phyloP scores from a whole-genome alignment of 2,329 filamentous ascomycete genomes.

The Cordyceps farinosa region DNA sequence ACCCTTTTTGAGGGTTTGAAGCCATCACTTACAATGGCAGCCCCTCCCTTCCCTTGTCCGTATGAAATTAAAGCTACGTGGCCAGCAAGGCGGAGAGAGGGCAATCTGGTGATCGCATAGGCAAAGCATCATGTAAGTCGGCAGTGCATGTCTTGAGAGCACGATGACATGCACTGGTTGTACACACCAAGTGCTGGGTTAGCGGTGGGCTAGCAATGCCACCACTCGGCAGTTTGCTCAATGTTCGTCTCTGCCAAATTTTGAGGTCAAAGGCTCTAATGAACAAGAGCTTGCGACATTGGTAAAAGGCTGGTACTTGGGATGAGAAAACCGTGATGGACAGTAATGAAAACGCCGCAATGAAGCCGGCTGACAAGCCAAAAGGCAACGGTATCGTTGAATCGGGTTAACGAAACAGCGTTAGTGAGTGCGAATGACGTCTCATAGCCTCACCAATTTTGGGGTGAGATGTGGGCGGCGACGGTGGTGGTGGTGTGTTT shows the following conservation, averaged over 20 bases:
- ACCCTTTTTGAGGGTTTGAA: background rate
- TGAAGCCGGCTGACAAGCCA: background rate
- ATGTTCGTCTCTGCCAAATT: background rate
- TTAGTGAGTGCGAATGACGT: slow-evolving; percentile 6
- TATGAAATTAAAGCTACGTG: background rate
- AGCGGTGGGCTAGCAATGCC: background rate
- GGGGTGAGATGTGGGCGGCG: too few species aligned
- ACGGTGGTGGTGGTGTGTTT: background rate
- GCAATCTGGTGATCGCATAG: background rate
- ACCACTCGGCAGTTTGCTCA: background rate
- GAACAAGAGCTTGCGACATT: background rate
- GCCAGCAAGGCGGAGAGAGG: background rate
- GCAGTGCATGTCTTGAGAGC: background rate
- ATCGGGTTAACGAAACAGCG: background rate
- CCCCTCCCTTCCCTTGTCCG: background rate
- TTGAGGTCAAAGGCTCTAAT: background rate
- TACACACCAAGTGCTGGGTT: background rate
- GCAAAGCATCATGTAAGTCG: background rate
- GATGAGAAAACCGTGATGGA: too few species aligned
- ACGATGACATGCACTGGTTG: background rate
- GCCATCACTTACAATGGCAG: background rate
- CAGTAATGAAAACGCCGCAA: background rate
- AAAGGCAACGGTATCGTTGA: background rate
- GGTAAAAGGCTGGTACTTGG: background rate
- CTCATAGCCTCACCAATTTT: background rate